Conservation (phyloP, 495 filamentous ascomycete genomes). For the Xylaria sp. region DNA sequence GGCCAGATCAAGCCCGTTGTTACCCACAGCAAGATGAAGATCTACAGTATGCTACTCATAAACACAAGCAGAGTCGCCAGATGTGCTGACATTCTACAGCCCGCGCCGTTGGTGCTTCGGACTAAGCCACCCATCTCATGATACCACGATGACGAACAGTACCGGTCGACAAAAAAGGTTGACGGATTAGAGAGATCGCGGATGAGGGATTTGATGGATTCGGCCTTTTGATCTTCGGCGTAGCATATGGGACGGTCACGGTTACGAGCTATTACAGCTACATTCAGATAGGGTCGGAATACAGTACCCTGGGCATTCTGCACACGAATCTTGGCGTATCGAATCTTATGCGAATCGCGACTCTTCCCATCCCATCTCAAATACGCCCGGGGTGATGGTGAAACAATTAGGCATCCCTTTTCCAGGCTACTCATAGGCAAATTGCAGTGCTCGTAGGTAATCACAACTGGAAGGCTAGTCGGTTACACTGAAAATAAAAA, state of each 20-base stretch:
- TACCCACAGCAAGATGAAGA: constrained; percentile 92
- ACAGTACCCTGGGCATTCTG: constrained; percentile 39
- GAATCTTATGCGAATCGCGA: constrained; percentile 38
- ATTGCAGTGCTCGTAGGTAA: constrained; percentile 14
- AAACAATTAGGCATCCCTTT: background rate
- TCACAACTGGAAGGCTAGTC: background rate
- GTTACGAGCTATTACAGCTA: constrained; percentile 42
- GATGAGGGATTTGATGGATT: constrained; percentile 39
- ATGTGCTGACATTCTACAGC: constrained; percentile 56
- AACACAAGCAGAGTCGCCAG: background rate
- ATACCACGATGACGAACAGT: constrained; percentile 42
- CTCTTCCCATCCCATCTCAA: constrained; percentile 10
- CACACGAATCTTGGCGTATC: constrained; percentile 27
- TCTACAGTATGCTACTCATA: constrained; percentile 86
- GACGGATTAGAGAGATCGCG: constrained; percentile 41
- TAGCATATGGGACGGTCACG: constrained; percentile 45
- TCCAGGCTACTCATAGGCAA: constrained; percentile 12
- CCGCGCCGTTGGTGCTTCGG: constrained; percentile 65
- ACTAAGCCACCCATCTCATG: constrained; percentile 56
- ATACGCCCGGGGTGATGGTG: constrained; percentile 10
- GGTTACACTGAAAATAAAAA: constrained; percentile 15
- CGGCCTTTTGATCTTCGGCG: constrained; percentile 46
- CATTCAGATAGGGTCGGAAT: constrained; percentile 44
- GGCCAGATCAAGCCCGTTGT: constrained; percentile 98
- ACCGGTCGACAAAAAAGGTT: constrained; percentile 35